Evolutionary conservation across 148 eudicot species (phyloP).

Genomic region (Camellia sinensis): DNA sequence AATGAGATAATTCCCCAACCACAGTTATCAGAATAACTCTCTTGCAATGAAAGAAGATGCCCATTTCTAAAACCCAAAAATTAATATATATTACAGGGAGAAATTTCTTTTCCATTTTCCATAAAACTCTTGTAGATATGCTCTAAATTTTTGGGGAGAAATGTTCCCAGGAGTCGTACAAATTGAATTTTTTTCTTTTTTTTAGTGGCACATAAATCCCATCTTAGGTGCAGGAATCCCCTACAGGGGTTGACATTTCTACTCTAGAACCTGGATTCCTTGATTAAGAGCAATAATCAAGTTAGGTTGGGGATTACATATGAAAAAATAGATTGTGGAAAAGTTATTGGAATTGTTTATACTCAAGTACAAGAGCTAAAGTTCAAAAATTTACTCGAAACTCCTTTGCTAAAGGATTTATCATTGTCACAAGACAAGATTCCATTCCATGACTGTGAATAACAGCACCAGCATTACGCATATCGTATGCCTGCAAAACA

Average conservation of each 20-base stretch:
- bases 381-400: slow-evolving; percentile 55
- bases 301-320: too few relatives aligned
- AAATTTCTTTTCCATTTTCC: background rate
- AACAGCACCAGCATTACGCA: slow-evolving; percentile 94
- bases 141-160: background rate
- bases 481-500: slow-evolving; percentile 69
- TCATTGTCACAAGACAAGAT: slow-evolving; percentile 89
- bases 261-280: too few relatives aligned
- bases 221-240: too few relatives aligned
- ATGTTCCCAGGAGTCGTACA: background rate
- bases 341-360: too few relatives aligned
- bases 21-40: background rate
- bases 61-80: background rate
- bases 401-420: slow-evolving; percentile 80
- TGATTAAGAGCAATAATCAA: too few relatives aligned
- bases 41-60: background rate
- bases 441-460: slow-evolving; percentile 99
- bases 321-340: too few relatives aligned
- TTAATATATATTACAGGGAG: background rate
- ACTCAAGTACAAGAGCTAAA: too few relatives aligned
- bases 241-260: too few relatives aligned
- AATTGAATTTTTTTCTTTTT: background rate
- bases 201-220: background rate
- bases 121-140: background rate
- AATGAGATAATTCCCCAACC: too few relatives aligned